Percentiles rank a stretch among this genome's conserved stretches.
Conservation (phyloP, 2,329 filamentous ascomycete genomes). For the Didymella glomerata region DNA sequence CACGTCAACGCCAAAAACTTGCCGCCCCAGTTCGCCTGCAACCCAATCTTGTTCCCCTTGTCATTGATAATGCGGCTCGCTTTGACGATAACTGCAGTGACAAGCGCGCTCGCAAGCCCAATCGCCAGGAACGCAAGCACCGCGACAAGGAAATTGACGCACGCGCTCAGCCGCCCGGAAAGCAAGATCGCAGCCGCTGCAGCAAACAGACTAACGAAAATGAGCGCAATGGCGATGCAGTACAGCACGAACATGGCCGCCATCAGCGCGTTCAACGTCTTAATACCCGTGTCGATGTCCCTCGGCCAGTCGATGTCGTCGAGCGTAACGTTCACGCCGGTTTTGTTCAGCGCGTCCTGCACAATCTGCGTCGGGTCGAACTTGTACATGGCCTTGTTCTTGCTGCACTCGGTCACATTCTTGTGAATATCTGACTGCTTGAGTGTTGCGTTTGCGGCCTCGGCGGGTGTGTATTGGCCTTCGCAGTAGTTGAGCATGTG, state of each 20-base stretch:
- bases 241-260: slow-evolving; percentile 67
- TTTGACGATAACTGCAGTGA: slow-evolving; percentile 68
- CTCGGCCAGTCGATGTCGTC: slow-evolving; percentile 64
- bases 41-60: slow-evolving; percentile 60
- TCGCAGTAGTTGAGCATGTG: slow-evolving; percentile 69
- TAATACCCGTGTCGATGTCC: slow-evolving; percentile 63
- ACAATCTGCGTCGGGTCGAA: slow-evolving; percentile 65
- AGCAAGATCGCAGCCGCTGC: slow-evolving; percentile 57
- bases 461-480: slow-evolving; percentile 56
- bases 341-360: slow-evolving; percentile 57
- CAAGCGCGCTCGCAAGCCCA: slow-evolving; percentile 78
- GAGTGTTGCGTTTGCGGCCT: slow-evolving; percentile 56
- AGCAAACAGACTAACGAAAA: slow-evolving; percentile 60
- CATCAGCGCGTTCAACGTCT: slow-evolving; percentile 59
- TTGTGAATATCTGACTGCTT: slow-evolving; percentile 53
- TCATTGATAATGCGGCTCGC: slow-evolving; percentile 62
- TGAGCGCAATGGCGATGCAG: slow-evolving; percentile 63
- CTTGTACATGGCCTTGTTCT: slow-evolving; percentile 62
- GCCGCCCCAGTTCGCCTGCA: slow-evolving; percentile 60
- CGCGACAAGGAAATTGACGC: slow-evolving; percentile 60
- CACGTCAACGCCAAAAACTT: slow-evolving; percentile 69
- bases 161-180: slow-evolving; percentile 56
- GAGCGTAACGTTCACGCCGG: slow-evolving; percentile 57
- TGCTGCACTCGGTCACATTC: slow-evolving; percentile 65
- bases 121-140: slow-evolving; percentile 65